These are phyloP conservation scores for Aspergillus sp. DNA, from an alignment of 2,329 filamentous ascomycete genomes.

Conservation along the genomic window DNA sequence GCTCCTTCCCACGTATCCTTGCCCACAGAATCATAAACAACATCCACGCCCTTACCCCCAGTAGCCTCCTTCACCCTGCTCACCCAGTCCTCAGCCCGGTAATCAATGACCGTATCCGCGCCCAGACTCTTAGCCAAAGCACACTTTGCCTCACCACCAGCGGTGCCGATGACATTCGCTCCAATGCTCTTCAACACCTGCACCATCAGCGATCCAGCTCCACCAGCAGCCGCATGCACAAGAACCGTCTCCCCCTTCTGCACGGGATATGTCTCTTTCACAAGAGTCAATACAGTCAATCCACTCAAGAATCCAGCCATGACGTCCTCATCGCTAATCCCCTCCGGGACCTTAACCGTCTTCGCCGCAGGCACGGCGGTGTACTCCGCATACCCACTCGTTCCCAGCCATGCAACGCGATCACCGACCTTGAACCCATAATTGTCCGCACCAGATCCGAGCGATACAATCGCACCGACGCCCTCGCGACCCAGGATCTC, in stretches of 20 bases:
- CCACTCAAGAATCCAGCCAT: constrained; percentile 72
- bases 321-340: constrained; percentile 54
- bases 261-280: constrained; percentile 65
- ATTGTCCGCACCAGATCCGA: constrained; percentile 47
- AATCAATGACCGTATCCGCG: constrained; percentile 66
- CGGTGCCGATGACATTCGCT: constrained; percentile 72
- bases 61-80: constrained; percentile 82
- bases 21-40: constrained; percentile 80
- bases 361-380: constrained; percentile 47
- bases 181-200: constrained; percentile 68
- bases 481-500: constrained; percentile 74
- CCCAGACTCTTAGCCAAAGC: constrained; percentile 60
- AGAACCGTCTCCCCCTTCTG: constrained; percentile 73
- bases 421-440: constrained; percentile 59
- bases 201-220: constrained; percentile 67
- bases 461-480: constrained; percentile 61
- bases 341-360: constrained; percentile 58
- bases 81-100: constrained; percentile 74
- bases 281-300: constrained; percentile 71
- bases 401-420: constrained; percentile 62
- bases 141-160: constrained; percentile 65
- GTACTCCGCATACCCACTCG: constrained; percentile 54
- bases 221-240: constrained; percentile 79
- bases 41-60: constrained; percentile 62
- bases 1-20: constrained; percentile 76